Percentiles rank a stretch among this genome's conserved stretches.
Evolutionary conservation across 495 filamentous ascomycete species (phyloP).

Genomic region (Niebla homalea): DNA sequence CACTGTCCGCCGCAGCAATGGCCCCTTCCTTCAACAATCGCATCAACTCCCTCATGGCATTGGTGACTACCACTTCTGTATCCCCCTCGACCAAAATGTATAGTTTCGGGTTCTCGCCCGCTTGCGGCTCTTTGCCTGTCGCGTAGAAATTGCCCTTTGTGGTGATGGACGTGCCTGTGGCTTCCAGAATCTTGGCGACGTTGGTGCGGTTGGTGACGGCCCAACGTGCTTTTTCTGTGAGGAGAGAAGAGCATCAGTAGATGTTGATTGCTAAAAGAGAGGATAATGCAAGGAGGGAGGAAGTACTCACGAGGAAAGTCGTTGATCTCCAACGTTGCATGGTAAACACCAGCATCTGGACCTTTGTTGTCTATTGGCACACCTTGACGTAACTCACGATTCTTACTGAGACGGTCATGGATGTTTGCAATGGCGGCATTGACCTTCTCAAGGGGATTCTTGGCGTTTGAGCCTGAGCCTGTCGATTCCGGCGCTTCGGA

Average conservation of each 20-base stretch:
- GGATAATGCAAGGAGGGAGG: too few relatives aligned
- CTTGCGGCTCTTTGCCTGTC: slow-evolving; percentile 61
- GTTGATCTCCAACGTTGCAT: slow-evolving; percentile 96
- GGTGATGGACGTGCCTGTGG: slow-evolving; percentile 90
- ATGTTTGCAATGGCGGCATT: slow-evolving; percentile 75
- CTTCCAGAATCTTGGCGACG: slow-evolving; percentile 93
- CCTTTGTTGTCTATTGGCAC: slow-evolving; percentile 98
- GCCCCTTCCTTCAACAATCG: slow-evolving; percentile 85
- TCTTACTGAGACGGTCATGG: slow-evolving; percentile 71
- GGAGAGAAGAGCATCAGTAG: not conserved
- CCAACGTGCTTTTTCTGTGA: slow-evolving; percentile 85
- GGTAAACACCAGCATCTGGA: slow-evolving; percentile 92
- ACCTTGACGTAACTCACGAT: slow-evolving; percentile 73
- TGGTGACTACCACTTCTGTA: slow-evolving; percentile 80
- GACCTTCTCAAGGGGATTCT: slow-evolving; percentile 74
- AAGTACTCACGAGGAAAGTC: slow-evolving; percentile 73
- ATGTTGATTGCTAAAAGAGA: too few relatives aligned
- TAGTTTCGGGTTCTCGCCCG: slow-evolving; percentile 69
- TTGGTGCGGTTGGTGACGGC: slow-evolving; percentile 98
- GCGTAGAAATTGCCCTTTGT: slow-evolving; percentile 90
- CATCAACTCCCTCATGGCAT: slow-evolving; percentile 84
- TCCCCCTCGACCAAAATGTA: slow-evolving; percentile 97
- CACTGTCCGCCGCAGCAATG: slow-evolving; percentile 73
- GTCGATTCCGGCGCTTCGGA: slow-evolving; percentile 40
- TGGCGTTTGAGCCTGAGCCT: slow-evolving; percentile 27